These are phyloP conservation scores for Irpex sp. DNA, from an alignment of 1,284 basidiomycete genomes.

Conservation along the genomic window DNA sequence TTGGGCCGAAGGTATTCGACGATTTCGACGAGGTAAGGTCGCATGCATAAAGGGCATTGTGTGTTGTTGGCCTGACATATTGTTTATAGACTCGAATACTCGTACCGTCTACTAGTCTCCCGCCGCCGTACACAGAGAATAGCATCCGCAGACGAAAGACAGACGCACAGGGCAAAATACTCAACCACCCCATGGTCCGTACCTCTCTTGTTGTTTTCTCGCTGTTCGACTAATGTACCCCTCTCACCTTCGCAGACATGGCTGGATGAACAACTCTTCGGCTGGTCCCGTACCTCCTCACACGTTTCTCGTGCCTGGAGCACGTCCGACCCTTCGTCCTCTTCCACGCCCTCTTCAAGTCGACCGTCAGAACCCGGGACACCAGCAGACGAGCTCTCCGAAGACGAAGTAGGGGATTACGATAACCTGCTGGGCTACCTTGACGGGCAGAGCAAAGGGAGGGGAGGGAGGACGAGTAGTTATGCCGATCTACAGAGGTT, in stretches of 20 bases:
- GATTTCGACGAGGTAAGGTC: constrained; percentile 78
- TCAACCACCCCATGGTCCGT: constrained; percentile 75
- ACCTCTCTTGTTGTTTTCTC: constrained; percentile 10
- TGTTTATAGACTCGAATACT: constrained; percentile 69
- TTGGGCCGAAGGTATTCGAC: constrained; percentile 84
- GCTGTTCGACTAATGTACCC: not conserved
- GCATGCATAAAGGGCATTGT: constrained; percentile 4
- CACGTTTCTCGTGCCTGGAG: constrained; percentile 44
- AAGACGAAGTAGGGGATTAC: constrained; percentile 65
- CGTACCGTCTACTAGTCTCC: constrained; percentile 80
- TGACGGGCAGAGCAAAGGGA: constrained; percentile 38
- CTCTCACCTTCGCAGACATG: constrained; percentile 54
- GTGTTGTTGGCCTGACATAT: not conserved
- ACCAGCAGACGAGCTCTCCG: constrained; percentile 42
- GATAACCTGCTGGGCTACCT: constrained; percentile 71
- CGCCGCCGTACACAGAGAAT: constrained; percentile 60
- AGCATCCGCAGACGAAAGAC: constrained; percentile 75
- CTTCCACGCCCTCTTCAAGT: constrained; percentile 49
- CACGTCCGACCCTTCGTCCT: constrained; percentile 36
- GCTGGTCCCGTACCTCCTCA: constrained; percentile 77
- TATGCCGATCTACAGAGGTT: constrained; percentile 2
- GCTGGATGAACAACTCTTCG: constrained; percentile 93
- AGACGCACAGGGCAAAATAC: constrained; percentile 74
- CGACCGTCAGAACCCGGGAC: constrained; percentile 57
- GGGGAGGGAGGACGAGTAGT: constrained; percentile 48